Evolutionary conservation across 345 rosid species (phyloP).

Genomic region (Gossypium sturtianum): DNA sequence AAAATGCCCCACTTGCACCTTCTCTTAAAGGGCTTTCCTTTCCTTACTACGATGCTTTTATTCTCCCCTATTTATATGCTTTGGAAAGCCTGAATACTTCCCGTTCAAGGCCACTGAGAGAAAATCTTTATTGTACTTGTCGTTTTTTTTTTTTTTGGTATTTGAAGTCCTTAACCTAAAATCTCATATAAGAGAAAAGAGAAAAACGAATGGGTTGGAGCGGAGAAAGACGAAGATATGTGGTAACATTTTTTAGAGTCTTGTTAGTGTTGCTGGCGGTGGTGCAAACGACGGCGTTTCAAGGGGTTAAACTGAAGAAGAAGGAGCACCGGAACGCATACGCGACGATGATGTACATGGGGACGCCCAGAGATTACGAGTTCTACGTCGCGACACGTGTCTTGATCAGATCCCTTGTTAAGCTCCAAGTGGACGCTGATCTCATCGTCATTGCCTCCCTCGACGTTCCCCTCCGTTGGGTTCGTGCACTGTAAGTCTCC

Average conservation of each 20-base stretch:
- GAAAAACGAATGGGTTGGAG: constrained; percentile 1
- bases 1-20: neutral
- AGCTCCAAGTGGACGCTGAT: constrained; percentile 74
- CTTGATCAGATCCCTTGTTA: constrained; percentile 70
- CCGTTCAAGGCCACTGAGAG: neutral
- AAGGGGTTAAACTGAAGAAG: constrained; percentile 20
- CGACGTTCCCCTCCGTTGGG: constrained; percentile 89
- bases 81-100: neutral
- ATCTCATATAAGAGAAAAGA: neutral
- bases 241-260: neutral
- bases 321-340: constrained; percentile 66
- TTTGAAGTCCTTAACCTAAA: neutral
- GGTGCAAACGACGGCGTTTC: constrained; percentile 14
- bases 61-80: neutral
- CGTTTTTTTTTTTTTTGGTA: neutral
- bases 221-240: neutral
- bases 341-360: constrained; percentile 99
- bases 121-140: neutral
- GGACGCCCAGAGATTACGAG: constrained; percentile 97
- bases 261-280: neutral
- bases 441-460: constrained; percentile 89
- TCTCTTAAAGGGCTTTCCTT: constrained; percentile 6
- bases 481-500: constrained; percentile 59
- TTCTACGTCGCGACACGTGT: constrained; percentile 92
- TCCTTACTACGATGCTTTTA: neutral